Percentiles rank a stretch among this genome's conserved stretches.
Evolutionary conservation across 2,329 filamentous ascomycete genomes (phyloP).

Genomic region (Colletotrichum brevisporum): DNA sequence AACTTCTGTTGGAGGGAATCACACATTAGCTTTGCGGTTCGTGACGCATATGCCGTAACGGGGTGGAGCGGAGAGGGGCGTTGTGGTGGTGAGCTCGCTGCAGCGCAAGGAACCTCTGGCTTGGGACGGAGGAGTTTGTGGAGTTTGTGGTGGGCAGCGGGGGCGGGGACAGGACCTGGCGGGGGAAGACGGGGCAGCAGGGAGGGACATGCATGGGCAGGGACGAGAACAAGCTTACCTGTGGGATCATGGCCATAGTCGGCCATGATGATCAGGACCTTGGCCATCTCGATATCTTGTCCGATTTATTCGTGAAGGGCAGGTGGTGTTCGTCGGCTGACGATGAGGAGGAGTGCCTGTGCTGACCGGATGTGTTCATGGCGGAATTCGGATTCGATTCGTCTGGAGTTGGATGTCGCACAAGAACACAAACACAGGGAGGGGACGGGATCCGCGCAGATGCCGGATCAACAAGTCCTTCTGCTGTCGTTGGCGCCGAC

Average conservation of each 20-base stretch:
- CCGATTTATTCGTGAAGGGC: neutral
- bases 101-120: constrained; percentile 9
- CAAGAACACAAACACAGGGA: constrained; percentile 1
- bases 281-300: constrained; percentile 44
- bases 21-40: constrained; percentile 30
- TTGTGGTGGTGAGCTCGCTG: constrained; percentile 13
- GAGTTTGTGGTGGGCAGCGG: neutral
- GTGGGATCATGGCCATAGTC: constrained; percentile 70
- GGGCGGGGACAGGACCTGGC: constrained; percentile 3
- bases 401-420: neutral
- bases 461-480: too few relatives aligned
- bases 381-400: neutral
- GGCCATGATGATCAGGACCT: constrained; percentile 64
- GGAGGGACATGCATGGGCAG: neutral
- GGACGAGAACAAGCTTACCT: constrained; percentile 51
- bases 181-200: neutral
- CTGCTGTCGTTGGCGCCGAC: constrained; percentile 45
- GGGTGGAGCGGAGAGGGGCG: neutral
- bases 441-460: constrained; percentile 18
- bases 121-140: constrained; percentile 3
- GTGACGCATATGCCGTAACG: constrained; percentile 19
- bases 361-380: too few relatives aligned
- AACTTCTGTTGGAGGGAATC: constrained; percentile 55
- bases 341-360: neutral
- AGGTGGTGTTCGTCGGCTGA: neutral